Evolutionary conservation across 2,329 filamentous ascomycete genomes (phyloP).

Genomic region (Monosporascus sp.): DNA sequence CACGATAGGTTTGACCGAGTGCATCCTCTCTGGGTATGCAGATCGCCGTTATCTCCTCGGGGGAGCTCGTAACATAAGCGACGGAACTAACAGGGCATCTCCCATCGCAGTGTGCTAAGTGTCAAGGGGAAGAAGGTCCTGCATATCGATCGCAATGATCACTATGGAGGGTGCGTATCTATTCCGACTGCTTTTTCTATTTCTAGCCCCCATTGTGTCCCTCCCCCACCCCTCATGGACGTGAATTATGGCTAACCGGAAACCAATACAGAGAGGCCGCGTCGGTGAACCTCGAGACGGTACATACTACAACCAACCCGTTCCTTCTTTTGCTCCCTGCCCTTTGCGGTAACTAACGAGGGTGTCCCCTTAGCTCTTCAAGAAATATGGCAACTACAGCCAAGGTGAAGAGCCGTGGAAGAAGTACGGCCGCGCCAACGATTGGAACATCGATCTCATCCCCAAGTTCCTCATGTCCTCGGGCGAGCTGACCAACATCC

Average conservation of each 20-base stretch:
- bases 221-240: slow-evolving; percentile 11
- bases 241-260: slow-evolving; percentile 6
- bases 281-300: slow-evolving; percentile 92
- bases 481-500: slow-evolving; percentile 96
- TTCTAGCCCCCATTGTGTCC: slow-evolving; percentile 19
- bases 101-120: slow-evolving; percentile 70
- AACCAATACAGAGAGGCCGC: slow-evolving; percentile 69
- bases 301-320: slow-evolving; percentile 37
- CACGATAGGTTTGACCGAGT: slow-evolving; percentile 83
- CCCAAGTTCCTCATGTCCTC: slow-evolving; percentile 99
- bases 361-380: slow-evolving; percentile 60
- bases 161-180: slow-evolving; percentile 84
- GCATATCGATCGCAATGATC: slow-evolving; percentile 97
- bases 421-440: slow-evolving; percentile 92
- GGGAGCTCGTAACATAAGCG: neutral
- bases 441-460: slow-evolving; percentile 99
- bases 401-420: slow-evolving; percentile 90
- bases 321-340: slow-evolving; percentile 4
- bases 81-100: slow-evolving; percentile 3
- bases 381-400: slow-evolving; percentile 83
- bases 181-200: slow-evolving; percentile 6
- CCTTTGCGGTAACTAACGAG: slow-evolving; percentile 6
- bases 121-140: slow-evolving; percentile 99
- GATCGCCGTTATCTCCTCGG: slow-evolving; percentile 1
- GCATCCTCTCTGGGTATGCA: slow-evolving; percentile 90